phyloP scores from a whole-genome alignment of 345 rosid genomes.

The Eucalyptus virginea region DNA sequence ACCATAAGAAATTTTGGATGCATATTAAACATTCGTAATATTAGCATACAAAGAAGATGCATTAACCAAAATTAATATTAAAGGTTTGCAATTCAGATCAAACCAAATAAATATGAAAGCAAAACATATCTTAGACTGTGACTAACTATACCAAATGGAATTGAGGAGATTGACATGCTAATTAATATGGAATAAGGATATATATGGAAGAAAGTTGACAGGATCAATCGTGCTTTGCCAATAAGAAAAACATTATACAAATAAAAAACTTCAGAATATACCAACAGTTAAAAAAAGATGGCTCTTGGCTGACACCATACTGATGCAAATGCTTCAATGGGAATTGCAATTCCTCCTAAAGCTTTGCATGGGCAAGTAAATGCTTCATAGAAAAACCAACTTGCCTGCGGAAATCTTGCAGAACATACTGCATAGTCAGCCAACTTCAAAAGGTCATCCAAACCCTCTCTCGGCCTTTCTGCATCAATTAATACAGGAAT shows the following conservation, averaged over 20 bases:
- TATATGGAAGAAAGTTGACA: not conserved
- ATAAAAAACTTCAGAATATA: not conserved
- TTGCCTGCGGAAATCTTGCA: conserved; percentile 65
- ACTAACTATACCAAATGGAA: not conserved
- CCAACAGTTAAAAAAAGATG: not conserved
- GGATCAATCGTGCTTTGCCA: not conserved
- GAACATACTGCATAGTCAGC: conserved; percentile 74
- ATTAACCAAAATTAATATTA: not conserved
- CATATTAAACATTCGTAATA: not conserved
- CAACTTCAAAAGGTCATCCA: conserved; percentile 56
- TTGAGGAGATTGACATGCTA: not conserved
- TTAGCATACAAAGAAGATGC: not conserved
- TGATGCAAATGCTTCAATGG: not conserved
- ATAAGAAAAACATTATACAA: not conserved
- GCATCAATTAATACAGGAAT: conserved; percentile 76
- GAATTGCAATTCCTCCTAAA: not conserved
- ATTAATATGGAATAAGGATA: not conserved
- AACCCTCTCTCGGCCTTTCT: conserved; percentile 67
- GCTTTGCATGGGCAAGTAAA: not conserved
- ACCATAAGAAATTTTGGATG: not conserved
- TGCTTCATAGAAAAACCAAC: not conserved
- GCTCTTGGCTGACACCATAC: not conserved
- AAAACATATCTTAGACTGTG: too few species aligned
- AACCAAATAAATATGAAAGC: too few species aligned
- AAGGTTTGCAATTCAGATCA: not conserved